Conservation (phyloP, 306 rosid species). For the Herpetospermum pedunculosum region DNA sequence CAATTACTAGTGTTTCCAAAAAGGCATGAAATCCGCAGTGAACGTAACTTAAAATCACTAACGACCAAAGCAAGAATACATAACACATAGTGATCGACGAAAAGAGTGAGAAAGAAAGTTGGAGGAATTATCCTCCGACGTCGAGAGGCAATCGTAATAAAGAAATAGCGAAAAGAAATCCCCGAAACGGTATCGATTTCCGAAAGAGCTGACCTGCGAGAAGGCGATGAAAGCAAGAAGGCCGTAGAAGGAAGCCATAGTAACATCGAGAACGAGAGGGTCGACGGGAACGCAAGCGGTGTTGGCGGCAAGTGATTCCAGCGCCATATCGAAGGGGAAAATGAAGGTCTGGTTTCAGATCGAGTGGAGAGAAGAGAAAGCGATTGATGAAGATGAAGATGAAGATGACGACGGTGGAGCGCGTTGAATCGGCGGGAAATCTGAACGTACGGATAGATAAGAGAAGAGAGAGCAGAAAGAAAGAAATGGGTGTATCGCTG, state of each 20-base stretch:
- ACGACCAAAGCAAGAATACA: neutral
- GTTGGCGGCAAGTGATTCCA: neutral
- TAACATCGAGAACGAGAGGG: slow-evolving; percentile 33
- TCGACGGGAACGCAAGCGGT: slow-evolving; percentile 24
- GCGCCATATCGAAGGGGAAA: neutral
- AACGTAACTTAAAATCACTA: neutral
- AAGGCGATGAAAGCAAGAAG: slow-evolving; percentile 39
- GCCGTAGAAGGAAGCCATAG: slow-evolving; percentile 39
- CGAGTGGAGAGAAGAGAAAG: neutral
- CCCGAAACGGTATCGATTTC: neutral
- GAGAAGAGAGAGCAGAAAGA: neutral
- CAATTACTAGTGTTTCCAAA: neutral
- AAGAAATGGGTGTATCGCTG: slow-evolving; percentile 1
- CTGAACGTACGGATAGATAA: neutral
- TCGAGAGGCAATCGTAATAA: neutral
- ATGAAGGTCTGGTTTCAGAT: neutral
- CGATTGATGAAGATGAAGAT: neutral
- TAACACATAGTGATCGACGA: neutral
- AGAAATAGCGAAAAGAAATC: neutral
- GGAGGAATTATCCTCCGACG: neutral
- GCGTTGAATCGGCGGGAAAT: neutral
- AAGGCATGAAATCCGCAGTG: neutral
- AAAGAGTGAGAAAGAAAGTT: neutral
- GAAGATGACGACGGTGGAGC: neutral
- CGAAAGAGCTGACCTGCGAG: slow-evolving; percentile 32